phyloP scores from a whole-genome alignment of 352 stramenopile species.

The Pythium periplocum region DNA sequence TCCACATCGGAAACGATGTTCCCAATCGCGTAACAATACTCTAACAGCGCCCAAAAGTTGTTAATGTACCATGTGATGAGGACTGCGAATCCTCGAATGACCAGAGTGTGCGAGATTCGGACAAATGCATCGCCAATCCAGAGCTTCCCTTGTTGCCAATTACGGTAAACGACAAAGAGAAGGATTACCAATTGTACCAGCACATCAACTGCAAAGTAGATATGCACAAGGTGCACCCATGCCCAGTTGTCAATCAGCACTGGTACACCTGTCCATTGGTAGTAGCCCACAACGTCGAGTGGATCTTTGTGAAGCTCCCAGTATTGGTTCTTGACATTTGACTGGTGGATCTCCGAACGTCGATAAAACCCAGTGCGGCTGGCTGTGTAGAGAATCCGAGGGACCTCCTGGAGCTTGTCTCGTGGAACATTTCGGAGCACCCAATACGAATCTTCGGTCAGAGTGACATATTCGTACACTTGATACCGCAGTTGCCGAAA shows the following conservation, averaged over 20 bases:
- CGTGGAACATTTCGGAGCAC: slow-evolving; percentile 7
- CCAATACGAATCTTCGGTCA: slow-evolving; percentile 9
- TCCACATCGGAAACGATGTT: slow-evolving; percentile 16
- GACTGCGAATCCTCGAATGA: slow-evolving; percentile 26
- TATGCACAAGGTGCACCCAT: slow-evolving; percentile 25
- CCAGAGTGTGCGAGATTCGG: slow-evolving; percentile 24
- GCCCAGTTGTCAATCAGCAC: slow-evolving; percentile 14
- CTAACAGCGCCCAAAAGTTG: slow-evolving; percentile 28
- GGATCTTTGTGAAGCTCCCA: slow-evolving; percentile 10
- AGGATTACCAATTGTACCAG: slow-evolving; percentile 25
- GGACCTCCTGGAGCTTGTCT: background rate
- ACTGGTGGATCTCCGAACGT: slow-evolving; percentile 4
- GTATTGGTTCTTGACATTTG: slow-evolving; percentile 11
- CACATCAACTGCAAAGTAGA: slow-evolving; percentile 21
- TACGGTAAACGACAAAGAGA: slow-evolving; percentile 25
- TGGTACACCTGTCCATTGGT: background rate
- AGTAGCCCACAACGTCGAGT: background rate
- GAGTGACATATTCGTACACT: slow-evolving; percentile 2
- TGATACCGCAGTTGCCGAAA: slow-evolving; percentile 6
- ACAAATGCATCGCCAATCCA: slow-evolving; percentile 41
- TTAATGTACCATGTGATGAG: slow-evolving; percentile 30
- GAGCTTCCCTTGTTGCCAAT: slow-evolving; percentile 20
- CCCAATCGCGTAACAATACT: slow-evolving; percentile 19
- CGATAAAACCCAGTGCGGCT: slow-evolving; percentile 13
- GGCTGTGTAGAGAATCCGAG: slow-evolving; percentile 1